phyloP scores from a whole-genome alignment of 2,329 filamentous ascomycete genomes.

The Pleoardoris graminearum region DNA sequence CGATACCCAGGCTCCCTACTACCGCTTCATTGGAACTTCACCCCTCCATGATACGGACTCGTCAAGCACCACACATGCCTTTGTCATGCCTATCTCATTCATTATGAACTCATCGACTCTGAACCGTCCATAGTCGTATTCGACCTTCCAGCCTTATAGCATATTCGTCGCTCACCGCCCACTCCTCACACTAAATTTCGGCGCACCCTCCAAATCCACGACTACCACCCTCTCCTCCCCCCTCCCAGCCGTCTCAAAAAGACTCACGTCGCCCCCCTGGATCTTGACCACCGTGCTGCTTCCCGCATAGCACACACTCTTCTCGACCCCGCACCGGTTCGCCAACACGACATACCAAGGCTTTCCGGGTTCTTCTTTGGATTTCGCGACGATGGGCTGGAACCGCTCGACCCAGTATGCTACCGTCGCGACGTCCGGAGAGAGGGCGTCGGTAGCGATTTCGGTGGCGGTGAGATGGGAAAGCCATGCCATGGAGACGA shows the following conservation, averaged over 20 bases:
- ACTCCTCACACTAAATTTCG: slow-evolving; percentile 41
- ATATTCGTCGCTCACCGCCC: slow-evolving; percentile 17
- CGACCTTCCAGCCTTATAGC: too few species aligned
- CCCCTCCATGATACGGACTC: too few species aligned
- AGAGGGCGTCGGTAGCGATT: slow-evolving; percentile 50
- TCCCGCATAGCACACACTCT: slow-evolving; percentile 69
- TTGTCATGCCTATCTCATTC: too few species aligned
- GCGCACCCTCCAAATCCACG: slow-evolving; percentile 61
- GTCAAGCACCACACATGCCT: too few species aligned
- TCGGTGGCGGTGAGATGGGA: slow-evolving; percentile 59
- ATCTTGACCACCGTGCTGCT: slow-evolving; percentile 73
- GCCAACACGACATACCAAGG: slow-evolving; percentile 71
- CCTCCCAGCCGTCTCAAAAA: slow-evolving; percentile 73
- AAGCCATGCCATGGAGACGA: slow-evolving; percentile 79
- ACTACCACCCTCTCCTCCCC: slow-evolving; percentile 69
- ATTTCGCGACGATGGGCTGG: slow-evolving; percentile 58
- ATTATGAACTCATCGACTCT: too few species aligned
- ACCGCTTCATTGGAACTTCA: too few species aligned
- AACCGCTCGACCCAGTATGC: slow-evolving; percentile 76
- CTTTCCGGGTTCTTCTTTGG: slow-evolving; percentile 21
- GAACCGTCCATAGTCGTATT: too few species aligned
- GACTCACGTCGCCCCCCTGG: slow-evolving; percentile 63
- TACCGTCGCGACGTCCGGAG: slow-evolving; percentile 72
- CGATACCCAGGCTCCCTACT: too few species aligned
- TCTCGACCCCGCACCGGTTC: slow-evolving; percentile 71